Conservation (phyloP, 768 basidiomycete genomes). For the Xerocomus brunneocitrinus region DNA sequence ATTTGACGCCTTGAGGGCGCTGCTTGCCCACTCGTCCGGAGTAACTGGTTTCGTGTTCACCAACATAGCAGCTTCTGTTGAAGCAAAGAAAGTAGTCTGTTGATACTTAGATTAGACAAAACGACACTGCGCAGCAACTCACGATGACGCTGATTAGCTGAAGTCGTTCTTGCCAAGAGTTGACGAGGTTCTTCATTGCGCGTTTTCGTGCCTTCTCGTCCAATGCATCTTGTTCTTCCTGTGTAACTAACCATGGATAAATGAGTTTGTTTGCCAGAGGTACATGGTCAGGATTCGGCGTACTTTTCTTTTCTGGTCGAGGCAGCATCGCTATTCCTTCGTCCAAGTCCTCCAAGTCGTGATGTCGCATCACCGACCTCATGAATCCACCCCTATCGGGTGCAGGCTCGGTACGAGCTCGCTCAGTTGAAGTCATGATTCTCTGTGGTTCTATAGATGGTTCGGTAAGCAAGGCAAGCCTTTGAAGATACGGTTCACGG, state of each 20-base stretch:
- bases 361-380: conserved; percentile 17
- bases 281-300: not conserved
- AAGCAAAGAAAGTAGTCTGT: conserved; percentile 61
- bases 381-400: conserved; percentile 14
- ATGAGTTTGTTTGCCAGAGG: not conserved
- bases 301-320: conserved; percentile 17
- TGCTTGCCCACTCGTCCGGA: conserved; percentile 3
- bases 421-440: conserved; percentile 9
- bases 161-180: conserved; percentile 59
- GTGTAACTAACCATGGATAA: conserved; percentile 32
- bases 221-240: conserved; percentile 44
- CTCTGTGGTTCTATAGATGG: conserved; percentile 8
- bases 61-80: conserved; percentile 51
- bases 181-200: conserved; percentile 48
- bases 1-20: conserved; percentile 35
- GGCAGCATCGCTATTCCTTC: conserved; percentile 9
- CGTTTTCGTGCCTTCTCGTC: conserved; percentile 44
- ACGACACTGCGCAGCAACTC: conserved; percentile 16
- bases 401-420: conserved; percentile 18
- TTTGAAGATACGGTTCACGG: not conserved
- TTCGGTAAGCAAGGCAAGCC: not conserved
- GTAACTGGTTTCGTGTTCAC: conserved; percentile 37
- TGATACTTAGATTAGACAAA: not conserved
- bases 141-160: conserved; percentile 60
- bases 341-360: conserved; percentile 6